Base-by-base conservation (phyloP, 2,329 filamentous ascomycete genomes). In the Fusarium hostae region DNA sequence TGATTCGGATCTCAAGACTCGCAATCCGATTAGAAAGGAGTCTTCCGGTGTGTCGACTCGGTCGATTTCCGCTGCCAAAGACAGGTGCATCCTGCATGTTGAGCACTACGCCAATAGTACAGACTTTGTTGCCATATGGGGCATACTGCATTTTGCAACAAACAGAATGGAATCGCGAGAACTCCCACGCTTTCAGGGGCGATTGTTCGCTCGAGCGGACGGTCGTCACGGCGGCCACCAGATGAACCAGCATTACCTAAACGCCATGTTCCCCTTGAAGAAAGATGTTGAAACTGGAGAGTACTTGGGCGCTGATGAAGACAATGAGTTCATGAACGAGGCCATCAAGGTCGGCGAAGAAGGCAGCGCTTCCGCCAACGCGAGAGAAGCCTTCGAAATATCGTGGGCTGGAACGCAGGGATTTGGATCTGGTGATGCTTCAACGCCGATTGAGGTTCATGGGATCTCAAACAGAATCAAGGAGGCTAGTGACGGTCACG, bases 51-150 rank as follows among this genome's bases (percentile, higher is more conserved):
- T 78, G 13, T 80, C 81, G 1, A 80, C 80, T 2, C 78, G 83
- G 24, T 81, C 79, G 9, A 78, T 81, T 3, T 78, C 77, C 2
- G 77, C 82, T 3, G 79, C 83, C 12, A 80, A 84, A 9, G 83
- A 84, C 67, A 81, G 84, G 43, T 87, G 87, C 5, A 90, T 95
- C 56, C 85, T 87, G 9, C 86, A 94, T 71, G 91, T 96, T 41
- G 93, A 96, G 80, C 93, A 96, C 79, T 96, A 95, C 76, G 91
- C 90, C 5, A 92, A 95, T 77, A 87, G 86, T 12, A 87, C 85
- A 20, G 93, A 96, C 75, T 92, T 94, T 72, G 92, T 95, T 5
- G 87, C 92, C 7, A 82, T 90, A 13, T 93, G 91, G 86, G 93
- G 93, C 3, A 89, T 94, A 9, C 83, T 95, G 39, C 87, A 92